Base-by-base conservation (phyloP, 2,329 filamentous ascomycete species). In the Hirsutella thompsonii region DNA sequence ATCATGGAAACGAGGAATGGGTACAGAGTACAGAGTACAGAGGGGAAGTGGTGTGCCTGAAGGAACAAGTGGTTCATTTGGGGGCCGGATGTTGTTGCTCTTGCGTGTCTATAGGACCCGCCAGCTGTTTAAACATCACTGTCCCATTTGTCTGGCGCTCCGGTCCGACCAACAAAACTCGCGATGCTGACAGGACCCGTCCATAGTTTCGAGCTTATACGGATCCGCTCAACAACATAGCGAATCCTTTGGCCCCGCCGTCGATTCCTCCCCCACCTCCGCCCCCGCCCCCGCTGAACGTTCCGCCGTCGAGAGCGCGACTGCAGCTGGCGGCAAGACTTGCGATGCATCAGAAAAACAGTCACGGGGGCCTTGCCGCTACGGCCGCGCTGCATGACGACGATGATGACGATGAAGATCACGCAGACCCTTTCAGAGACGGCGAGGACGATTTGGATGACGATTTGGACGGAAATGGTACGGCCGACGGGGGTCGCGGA, bases 311-410 rank as follows among this genome's bases (percentile, higher is more conserved):
- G 8, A 79, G 90, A 40, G 90, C 90, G 8, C 79, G 90, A 39
- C 72, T 87, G 42, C 87, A 94, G 59, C 74, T 96, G n/a, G 89
- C 88, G n/a, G 84, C 85, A 11, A 79, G 89, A 11, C 71, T 96
- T 53, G 76, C 85, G 2, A 76, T 83, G 61, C 83, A 86, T 49
- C 76, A 79, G 49, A 81, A 85, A 58, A 76, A 77, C 48, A 68
- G 62, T 36, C 63, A 66, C 19, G 62, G 69, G 5, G 61, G 67
- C 20, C 63, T 66, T 16, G 63, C 71, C 5, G 66, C 69, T 10
- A 64, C 62, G 2, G 52, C 68, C 2, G 61, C 61, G 1, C 49
- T 62, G 20, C 57, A 60, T 11, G 58, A 57, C 3, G 57, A 62
- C 8, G 67, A 68, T 20, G 61, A 62, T 20, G 61, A 60, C 2